A percentile compares a stretch with the other conserved stretches of the same genome.
phyloP scores from a whole-genome alignment of 106 monocot species.

The Agapanthus africanus region DNA sequence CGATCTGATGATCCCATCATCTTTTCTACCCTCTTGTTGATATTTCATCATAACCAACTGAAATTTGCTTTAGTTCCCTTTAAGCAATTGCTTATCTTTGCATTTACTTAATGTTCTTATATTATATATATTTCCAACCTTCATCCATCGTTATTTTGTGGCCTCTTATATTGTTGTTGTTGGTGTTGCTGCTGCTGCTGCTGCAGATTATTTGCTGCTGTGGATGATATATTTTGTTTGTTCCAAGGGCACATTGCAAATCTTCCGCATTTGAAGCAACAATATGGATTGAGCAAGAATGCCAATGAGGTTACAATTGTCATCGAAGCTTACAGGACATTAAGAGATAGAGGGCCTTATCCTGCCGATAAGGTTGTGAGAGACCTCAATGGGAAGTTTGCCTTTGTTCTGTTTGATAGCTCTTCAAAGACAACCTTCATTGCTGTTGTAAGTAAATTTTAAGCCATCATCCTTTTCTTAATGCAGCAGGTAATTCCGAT shows the following conservation, averaged over 20 bases:
- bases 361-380: slow-evolving; percentile 81
- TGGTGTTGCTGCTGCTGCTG: no score
- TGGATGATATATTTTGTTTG: slow-evolving; percentile 79
- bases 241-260: slow-evolving; percentile 76
- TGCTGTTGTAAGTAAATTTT: slow-evolving; percentile 50
- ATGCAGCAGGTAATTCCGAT: no score
- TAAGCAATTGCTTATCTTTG: no score
- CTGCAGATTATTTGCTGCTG: no score
- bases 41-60: no score
- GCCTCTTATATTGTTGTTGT: no score
- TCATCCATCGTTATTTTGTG: slow-evolving; percentile 25
- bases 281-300: slow-evolving; percentile 75
- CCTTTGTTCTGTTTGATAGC: slow-evolving; percentile 69
- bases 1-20: no score
- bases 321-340: slow-evolving; percentile 79
- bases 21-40: no score
- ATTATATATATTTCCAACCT: no score
- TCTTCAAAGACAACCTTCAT: slow-evolving; percentile 50
- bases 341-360: slow-evolving; percentile 87
- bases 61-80: no score
- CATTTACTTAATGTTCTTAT: no score
- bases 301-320: slow-evolving; percentile 68
- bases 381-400: slow-evolving; percentile 72
- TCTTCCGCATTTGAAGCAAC: slow-evolving; percentile 58
- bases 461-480: not conserved